A percentile compares a stretch with the other conserved stretches of the same genome.
Evolutionary conservation across 192 early-diverging fungal genomes (phyloP).

Genomic region (Cetraspora pellucida): DNA sequence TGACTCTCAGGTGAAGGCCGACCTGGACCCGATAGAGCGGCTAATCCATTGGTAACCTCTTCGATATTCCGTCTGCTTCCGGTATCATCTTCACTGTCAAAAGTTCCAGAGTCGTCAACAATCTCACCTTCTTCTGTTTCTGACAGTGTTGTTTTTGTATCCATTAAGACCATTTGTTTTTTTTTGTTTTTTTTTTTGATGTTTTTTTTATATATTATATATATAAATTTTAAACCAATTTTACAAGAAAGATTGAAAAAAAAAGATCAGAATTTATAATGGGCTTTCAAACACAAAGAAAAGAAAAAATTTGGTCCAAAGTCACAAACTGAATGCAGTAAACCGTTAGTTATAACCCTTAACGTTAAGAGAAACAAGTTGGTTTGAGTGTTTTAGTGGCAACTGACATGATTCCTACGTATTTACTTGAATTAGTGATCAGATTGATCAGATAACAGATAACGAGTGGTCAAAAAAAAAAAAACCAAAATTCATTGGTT

Average conservation of each 20-base stretch:
- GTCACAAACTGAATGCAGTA: slow-evolving; percentile 23
- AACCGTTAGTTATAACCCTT: slow-evolving; percentile 12
- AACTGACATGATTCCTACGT: too few species aligned
- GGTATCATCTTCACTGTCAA: slow-evolving; percentile 11
- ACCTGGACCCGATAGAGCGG: slow-evolving; percentile 21
- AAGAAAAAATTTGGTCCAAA: slow-evolving; percentile 10
- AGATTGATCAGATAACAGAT: too few species aligned
- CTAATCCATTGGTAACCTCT: slow-evolving; percentile 30
- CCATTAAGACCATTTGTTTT: slow-evolving; percentile 16
- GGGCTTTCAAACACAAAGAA: not conserved
- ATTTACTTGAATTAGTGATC: too few species aligned
- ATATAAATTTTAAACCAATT: not conserved
- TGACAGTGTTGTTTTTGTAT: slow-evolving; percentile 27
- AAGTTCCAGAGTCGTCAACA: slow-evolving; percentile 32
- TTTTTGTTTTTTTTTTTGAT: too few species aligned
- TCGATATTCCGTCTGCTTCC: slow-evolving; percentile 25
- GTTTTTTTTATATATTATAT: not conserved
- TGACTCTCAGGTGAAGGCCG: slow-evolving; percentile 33
- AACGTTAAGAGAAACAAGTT: too few species aligned
- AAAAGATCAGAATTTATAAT: slow-evolving; percentile 18
- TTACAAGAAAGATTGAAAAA: slow-evolving; percentile 23
- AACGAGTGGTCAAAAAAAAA: too few species aligned
- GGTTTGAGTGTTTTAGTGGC: too few species aligned
- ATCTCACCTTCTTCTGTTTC: slow-evolving; percentile 37
- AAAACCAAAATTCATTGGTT: too few species aligned